Conservation (phyloP, 2,329 filamentous ascomycete species). For the Aspergillus fischeri region DNA sequence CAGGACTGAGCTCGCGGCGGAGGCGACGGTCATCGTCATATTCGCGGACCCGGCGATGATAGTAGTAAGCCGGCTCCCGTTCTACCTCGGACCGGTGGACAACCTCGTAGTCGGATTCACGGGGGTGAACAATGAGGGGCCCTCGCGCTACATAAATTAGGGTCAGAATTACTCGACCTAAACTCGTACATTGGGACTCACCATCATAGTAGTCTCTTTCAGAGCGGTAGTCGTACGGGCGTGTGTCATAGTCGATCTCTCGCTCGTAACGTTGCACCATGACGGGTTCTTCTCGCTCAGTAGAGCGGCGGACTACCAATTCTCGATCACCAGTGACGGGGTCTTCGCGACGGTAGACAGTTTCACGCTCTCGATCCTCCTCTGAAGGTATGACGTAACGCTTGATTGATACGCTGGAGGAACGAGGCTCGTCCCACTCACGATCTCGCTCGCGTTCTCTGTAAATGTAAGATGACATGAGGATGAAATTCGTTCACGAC, state of each 20-base stretch:
- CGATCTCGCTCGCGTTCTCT: slow-evolving; percentile 39
- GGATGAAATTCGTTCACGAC: slow-evolving; percentile 6
- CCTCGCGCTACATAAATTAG: slow-evolving; percentile 52
- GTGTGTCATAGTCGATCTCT: slow-evolving; percentile 41
- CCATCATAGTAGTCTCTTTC: slow-evolving; percentile 45
- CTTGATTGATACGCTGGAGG: slow-evolving; percentile 47
- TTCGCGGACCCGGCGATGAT: slow-evolving; percentile 54
- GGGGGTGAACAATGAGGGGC: slow-evolving; percentile 45
- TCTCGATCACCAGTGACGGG: slow-evolving; percentile 35
- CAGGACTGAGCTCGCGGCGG: slow-evolving; percentile 47
- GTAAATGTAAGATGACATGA: slow-evolving; percentile 33
- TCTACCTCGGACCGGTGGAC: slow-evolving; percentile 55
- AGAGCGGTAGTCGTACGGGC: slow-evolving; percentile 40
- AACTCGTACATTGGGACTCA: slow-evolving; percentile 37
- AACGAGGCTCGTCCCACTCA: slow-evolving; percentile 41
- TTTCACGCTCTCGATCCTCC: slow-evolving; percentile 33
- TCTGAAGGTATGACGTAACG: slow-evolving; percentile 51
- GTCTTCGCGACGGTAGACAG: slow-evolving; percentile 29
- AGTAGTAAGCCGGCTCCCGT: slow-evolving; percentile 60
- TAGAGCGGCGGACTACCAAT: slow-evolving; percentile 43
- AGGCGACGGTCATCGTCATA: slow-evolving; percentile 48
- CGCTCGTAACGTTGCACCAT: slow-evolving; percentile 48
- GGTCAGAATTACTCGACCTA: slow-evolving; percentile 49
- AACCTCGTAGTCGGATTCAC: slow-evolving; percentile 57
- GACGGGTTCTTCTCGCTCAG: slow-evolving; percentile 42